A percentile compares a stretch with the other conserved stretches of the same genome.
Evolutionary conservation across 1,139 yeast genomes (phyloP).

Genomic region (Blastobotrys proliferans): DNA sequence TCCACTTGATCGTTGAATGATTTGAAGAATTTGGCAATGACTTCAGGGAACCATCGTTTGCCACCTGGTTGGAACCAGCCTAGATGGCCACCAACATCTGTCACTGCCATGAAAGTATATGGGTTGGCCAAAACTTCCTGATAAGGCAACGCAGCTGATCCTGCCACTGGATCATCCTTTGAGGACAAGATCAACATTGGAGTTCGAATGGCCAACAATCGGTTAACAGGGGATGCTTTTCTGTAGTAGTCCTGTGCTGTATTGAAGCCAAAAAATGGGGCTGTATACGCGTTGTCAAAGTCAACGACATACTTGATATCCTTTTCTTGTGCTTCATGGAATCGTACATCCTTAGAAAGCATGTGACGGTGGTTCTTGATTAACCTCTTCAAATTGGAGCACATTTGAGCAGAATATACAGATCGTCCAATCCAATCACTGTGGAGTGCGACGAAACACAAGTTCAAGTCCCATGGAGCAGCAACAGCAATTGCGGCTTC

Average conservation of each 20-base stretch:
- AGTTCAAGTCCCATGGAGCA: constrained; percentile 80
- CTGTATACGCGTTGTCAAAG: constrained; percentile 71
- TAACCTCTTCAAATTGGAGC: constrained; percentile 58
- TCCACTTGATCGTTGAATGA: constrained; percentile 42
- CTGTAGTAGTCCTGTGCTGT: constrained; percentile 71
- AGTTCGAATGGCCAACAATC: constrained; percentile 51
- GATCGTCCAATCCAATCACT: constrained; percentile 55
- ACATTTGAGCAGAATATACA: constrained; percentile 63
- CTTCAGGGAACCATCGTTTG: constrained; percentile 69
- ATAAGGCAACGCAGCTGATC: constrained; percentile 54
- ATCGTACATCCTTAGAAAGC: constrained; percentile 42
- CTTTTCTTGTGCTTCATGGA: constrained; percentile 34
- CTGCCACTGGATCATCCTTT: constrained; percentile 78
- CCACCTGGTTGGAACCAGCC: constrained; percentile 62
- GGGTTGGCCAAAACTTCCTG: constrained; percentile 64
- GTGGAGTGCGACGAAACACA: constrained; percentile 50
- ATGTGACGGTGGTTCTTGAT: constrained; percentile 58
- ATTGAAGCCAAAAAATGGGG: constrained; percentile 67
- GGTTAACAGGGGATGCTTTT: constrained; percentile 59
- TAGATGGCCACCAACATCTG: constrained; percentile 85
- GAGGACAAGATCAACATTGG: constrained; percentile 71
- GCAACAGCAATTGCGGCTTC: constrained; percentile 67
- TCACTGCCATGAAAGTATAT: constrained; percentile 57
- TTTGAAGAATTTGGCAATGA: constrained; percentile 57
- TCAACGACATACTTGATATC: constrained; percentile 44